These are phyloP conservation scores for Rhizopogon vinicolor DNA, from an alignment of 768 basidiomycete species.

Conservation along the genomic window DNA sequence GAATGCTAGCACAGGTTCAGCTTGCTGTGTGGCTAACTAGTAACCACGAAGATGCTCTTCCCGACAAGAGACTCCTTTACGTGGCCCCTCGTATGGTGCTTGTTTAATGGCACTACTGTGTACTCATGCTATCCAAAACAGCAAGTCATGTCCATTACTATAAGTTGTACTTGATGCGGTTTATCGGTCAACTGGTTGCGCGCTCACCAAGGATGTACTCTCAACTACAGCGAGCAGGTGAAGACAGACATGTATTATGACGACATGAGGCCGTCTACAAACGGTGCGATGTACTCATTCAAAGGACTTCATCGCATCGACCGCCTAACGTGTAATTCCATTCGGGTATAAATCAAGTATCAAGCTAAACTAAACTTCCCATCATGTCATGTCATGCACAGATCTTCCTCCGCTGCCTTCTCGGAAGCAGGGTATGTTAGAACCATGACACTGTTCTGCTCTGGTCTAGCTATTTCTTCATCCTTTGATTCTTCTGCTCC, in stretches of 20 bases:
- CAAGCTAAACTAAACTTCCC: background rate
- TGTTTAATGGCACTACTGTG: slow-evolving; percentile 15
- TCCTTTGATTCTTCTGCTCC: background rate
- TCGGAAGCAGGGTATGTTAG: background rate
- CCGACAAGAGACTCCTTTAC: background rate
- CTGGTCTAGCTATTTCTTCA: background rate
- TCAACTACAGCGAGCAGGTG: slow-evolving; percentile 8
- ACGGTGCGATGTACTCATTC: background rate
- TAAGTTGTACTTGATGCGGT: slow-evolving; percentile 13
- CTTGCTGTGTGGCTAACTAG: slow-evolving; percentile 20
- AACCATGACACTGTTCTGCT: background rate
- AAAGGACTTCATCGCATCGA: background rate
- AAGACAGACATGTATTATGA: background rate
- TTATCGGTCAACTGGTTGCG: slow-evolving; percentile 17
- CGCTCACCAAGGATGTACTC: slow-evolving; percentile 15
- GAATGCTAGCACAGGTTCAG: background rate
- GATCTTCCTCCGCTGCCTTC: background rate
- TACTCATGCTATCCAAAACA: slow-evolving; percentile 4
- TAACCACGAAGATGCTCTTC: background rate
- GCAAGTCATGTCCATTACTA: slow-evolving; percentile 7
- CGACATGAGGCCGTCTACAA: slow-evolving; percentile 5
- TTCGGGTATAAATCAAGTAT: too few species aligned
- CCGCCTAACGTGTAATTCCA: too few species aligned
- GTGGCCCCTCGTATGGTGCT: slow-evolving; percentile 16
- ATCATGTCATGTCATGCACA: background rate